These are phyloP conservation scores for Xylaria sp. DNA, from an alignment of 2,329 filamentous ascomycete species.

Conservation along the genomic window DNA sequence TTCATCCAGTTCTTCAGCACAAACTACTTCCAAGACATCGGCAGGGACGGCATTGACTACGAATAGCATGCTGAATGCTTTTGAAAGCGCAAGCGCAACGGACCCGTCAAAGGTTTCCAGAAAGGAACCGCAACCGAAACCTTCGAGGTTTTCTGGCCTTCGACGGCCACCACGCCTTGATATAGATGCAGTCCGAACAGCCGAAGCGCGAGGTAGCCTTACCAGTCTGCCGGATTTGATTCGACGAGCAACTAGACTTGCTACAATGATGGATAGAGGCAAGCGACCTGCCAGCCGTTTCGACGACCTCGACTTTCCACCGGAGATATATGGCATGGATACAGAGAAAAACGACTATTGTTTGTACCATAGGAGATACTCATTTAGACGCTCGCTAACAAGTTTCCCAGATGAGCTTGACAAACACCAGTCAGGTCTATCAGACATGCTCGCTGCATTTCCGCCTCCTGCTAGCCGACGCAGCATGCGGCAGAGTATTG, in stretches of 20 bases:
- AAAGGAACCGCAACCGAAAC: slow-evolving; percentile 46
- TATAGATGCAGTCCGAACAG: slow-evolving; percentile 82
- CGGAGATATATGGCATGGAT: slow-evolving; percentile 55
- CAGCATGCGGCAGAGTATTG: slow-evolving; percentile 58
- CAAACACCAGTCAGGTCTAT: slow-evolving; percentile 64
- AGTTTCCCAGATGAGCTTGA: slow-evolving; percentile 51
- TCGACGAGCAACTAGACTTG: slow-evolving; percentile 84
- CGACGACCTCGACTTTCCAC: slow-evolving; percentile 64
- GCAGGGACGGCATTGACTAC: slow-evolving; percentile 52
- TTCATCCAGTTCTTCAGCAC: slow-evolving; percentile 60
- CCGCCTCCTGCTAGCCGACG: slow-evolving; percentile 65
- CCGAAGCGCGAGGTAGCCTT: slow-evolving; percentile 86
- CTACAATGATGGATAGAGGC: slow-evolving; percentile 87
- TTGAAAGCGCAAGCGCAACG: slow-evolving; percentile 60
- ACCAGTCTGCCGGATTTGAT: slow-evolving; percentile 95
- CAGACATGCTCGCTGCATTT: slow-evolving; percentile 74
- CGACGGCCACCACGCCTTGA: slow-evolving; percentile 79
- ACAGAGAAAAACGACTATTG: slow-evolving; percentile 55
- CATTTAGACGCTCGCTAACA: slow-evolving; percentile 34
- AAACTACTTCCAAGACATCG: slow-evolving; percentile 46
- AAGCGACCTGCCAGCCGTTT: slow-evolving; percentile 70
- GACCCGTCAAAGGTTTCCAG: slow-evolving; percentile 52
- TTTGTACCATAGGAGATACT: slow-evolving; percentile 44
- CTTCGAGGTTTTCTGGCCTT: slow-evolving; percentile 64
- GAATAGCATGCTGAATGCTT: slow-evolving; percentile 62